phyloP scores from a whole-genome alignment of 257 asterid species.

The Capsicum baccatum region DNA sequence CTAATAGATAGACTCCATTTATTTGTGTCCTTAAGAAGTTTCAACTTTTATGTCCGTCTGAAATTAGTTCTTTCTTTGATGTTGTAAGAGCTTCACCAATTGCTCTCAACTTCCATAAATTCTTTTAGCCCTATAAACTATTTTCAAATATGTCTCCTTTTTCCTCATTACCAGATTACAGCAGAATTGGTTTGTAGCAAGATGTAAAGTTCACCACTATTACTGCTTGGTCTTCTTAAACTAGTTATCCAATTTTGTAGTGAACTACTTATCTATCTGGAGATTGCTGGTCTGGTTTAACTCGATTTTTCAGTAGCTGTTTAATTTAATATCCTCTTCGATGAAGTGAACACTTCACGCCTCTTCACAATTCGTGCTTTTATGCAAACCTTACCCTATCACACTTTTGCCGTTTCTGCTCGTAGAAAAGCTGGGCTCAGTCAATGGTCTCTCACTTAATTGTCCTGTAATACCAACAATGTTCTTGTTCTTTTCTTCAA shows the following conservation, averaged over 20 bases:
- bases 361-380: neutral
- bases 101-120: neutral
- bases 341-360: neutral
- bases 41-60: neutral
- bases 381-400: neutral
- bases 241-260: neutral
- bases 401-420: neutral
- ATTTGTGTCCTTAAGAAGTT: neutral
- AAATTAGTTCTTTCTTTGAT: neutral
- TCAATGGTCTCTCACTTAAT: neutral
- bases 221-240: neutral
- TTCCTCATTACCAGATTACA: neutral
- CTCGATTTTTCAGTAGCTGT: no score
- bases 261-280: neutral
- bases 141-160: neutral
- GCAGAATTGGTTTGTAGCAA: neutral
- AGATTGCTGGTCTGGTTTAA: neutral
- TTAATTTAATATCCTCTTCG: neutral
- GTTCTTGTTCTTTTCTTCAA: neutral
- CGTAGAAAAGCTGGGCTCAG: neutral
- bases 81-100: neutral
- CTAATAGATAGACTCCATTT: neutral
- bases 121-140: neutral
- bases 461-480: neutral
- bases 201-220: neutral